phyloP scores from a whole-genome alignment of 1,139 yeast species.

The Nakaseomyces kungkrabaensis region DNA sequence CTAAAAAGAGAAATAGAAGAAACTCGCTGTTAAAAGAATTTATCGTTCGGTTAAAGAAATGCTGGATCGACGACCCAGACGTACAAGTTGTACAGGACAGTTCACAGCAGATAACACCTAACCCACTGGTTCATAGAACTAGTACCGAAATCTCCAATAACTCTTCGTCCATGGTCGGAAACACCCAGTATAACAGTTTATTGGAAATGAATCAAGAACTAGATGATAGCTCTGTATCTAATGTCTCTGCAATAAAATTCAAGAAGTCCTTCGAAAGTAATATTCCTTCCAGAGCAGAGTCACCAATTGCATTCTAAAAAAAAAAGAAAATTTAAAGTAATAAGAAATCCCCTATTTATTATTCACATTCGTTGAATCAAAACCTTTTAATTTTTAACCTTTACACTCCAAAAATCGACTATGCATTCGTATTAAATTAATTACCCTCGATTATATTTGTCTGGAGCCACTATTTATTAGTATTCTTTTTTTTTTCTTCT shows the following conservation, averaged over 20 bases:
- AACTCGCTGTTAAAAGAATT: conserved; percentile 1
- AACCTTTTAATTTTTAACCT: too few relatives aligned
- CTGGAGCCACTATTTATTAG: too few relatives aligned
- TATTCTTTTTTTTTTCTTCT: too few relatives aligned
- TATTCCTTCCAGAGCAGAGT: neutral
- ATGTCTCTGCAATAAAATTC: neutral
- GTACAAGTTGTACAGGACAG: too few relatives aligned
- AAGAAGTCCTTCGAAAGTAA: neutral
- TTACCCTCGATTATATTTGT: too few relatives aligned
- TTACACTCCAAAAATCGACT: too few relatives aligned
- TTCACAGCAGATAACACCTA: neutral
- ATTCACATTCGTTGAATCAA: too few relatives aligned
- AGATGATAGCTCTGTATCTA: neutral
- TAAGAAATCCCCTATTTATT: too few relatives aligned
- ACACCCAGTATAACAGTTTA: neutral
- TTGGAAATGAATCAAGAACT: neutral
- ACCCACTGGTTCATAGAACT: neutral
- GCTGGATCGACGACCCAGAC: neutral
- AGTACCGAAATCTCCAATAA: neutral
- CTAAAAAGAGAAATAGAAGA: neutral
- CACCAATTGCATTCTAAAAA: neutral
- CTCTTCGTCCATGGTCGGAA: neutral
- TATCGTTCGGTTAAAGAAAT: neutral
- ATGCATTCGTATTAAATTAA: too few relatives aligned
- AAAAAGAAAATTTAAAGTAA: neutral